Evolutionary conservation across 2,329 filamentous ascomycete species (phyloP).

Genomic region (Bipolaris sorokiniana): DNA sequence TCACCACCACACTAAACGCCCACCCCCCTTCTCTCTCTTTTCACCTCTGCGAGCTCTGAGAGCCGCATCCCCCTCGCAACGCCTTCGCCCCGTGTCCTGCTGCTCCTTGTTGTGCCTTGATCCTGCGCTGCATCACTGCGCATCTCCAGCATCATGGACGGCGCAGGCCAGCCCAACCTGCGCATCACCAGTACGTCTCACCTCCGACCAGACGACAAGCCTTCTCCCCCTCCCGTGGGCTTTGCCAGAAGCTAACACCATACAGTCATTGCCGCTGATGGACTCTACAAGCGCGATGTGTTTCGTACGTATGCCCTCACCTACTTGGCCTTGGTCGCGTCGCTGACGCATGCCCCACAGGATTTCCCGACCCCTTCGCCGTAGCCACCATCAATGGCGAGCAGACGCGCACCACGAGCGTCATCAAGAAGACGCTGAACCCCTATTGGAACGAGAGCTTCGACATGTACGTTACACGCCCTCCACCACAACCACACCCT

Average conservation of each 20-base stretch:
- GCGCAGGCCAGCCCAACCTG: conserved; percentile 73
- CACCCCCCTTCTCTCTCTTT: background rate
- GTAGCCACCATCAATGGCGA: conserved; percentile 97
- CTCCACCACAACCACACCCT: background rate
- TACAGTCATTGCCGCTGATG: conserved; percentile 95
- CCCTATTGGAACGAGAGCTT: conserved; percentile 99
- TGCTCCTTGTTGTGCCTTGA: background rate
- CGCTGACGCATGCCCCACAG: conserved; percentile 58
- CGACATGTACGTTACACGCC: conserved; percentile 75
- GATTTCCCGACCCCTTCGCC: conserved; percentile 96
- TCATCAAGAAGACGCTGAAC: conserved; percentile 96
- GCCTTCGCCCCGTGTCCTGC: background rate
- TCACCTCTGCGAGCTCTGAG: conserved; percentile 39
- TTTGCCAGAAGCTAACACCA: conserved; percentile 32
- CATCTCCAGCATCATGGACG: conserved; percentile 56
- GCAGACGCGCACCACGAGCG: conserved; percentile 96
- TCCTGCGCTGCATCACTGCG: conserved; percentile 13
- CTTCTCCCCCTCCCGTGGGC: conserved; percentile 7
- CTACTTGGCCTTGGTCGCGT: conserved; percentile 5
- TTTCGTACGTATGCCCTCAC: conserved; percentile 73
- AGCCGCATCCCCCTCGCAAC: conserved; percentile 28
- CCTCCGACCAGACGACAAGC: conserved; percentile 7
- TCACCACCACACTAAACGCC: conserved; percentile 12
- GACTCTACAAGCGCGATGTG: conserved; percentile 98
- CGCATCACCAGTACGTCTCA: conserved; percentile 81